Percentiles rank a stretch among this genome's conserved stretches.
These are phyloP conservation scores for Fraxinus platypoda DNA, from an alignment of 305 asterid species.

Conservation along the genomic window DNA sequence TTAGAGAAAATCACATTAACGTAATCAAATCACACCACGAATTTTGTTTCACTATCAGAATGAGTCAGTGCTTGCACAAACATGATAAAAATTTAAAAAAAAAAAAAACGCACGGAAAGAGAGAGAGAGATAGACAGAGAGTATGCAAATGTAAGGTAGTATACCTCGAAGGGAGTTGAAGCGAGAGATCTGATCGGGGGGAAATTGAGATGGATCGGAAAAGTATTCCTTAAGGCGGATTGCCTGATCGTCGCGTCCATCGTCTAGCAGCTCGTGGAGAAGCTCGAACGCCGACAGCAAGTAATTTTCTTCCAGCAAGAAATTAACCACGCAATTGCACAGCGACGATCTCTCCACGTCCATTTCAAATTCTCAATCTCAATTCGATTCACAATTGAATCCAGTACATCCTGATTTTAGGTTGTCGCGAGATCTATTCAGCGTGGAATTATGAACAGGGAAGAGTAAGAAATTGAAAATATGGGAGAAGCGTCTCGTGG, in stretches of 20 bases:
- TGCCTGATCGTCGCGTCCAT: conserved; percentile 94
- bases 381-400: conserved; percentile 27
- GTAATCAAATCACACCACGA: background rate
- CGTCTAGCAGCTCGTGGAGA: conserved; percentile 97
- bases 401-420: conserved; percentile 13
- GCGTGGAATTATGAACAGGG: conserved; percentile 28
- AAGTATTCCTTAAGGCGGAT: conserved; percentile 92
- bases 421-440: conserved; percentile 33
- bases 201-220: conserved; percentile 80
- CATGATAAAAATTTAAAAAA: background rate
- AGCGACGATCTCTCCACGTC: conserved; percentile 98
- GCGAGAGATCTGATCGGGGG: conserved; percentile 96
- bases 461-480: conserved; percentile 22
- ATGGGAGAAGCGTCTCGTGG: background rate
- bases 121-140: background rate
- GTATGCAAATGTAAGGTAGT: conserved; percentile 3
- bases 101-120: background rate
- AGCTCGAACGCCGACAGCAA: conserved; percentile 95
- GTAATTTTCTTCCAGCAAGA: conserved; percentile 91
- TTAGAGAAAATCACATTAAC: background rate
- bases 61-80: background rate
- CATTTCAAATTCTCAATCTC: conserved; percentile 44
- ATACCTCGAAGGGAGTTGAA: conserved; percentile 86
- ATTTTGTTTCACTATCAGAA: background rate
- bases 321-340: conserved; percentile 97